Percentiles rank a stretch among this genome's conserved stretches.
Evolutionary conservation across 164 flowering plant species (phyloP).

Genomic region (Chimonanthus praecox): DNA sequence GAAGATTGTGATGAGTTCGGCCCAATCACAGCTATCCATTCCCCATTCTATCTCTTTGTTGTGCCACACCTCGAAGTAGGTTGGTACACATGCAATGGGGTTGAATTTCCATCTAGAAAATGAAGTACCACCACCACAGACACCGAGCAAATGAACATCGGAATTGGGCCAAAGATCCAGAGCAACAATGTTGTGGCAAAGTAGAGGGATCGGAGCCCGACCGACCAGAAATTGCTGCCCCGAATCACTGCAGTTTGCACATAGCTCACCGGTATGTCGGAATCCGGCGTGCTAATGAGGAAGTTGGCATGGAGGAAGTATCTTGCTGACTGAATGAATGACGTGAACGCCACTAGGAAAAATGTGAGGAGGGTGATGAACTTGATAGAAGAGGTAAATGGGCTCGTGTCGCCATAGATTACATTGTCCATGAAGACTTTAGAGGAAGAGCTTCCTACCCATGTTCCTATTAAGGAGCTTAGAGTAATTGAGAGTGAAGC

Average conservation of each 20-base stretch:
- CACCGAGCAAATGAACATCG: conserved; percentile 41
- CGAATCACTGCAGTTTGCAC: conserved; percentile 41
- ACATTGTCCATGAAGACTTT: conserved; percentile 27
- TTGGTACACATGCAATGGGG: conserved; percentile 24
- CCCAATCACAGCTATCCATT: not conserved
- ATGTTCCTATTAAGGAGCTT: conserved; percentile 63
- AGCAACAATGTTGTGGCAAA: conserved; percentile 39
- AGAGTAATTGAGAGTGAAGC: conserved; percentile 44
- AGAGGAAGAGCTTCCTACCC: conserved; percentile 42
- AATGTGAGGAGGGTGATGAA: conserved; percentile 43
- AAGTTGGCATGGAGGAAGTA: conserved; percentile 50
- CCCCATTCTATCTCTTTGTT: not conserved
- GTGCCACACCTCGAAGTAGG: not conserved
- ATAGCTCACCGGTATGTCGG: conserved; percentile 35
- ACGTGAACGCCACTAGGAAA: conserved; percentile 52
- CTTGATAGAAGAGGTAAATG: conserved; percentile 37
- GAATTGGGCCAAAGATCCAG: conserved; percentile 63
- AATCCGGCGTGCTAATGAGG: conserved; percentile 52
- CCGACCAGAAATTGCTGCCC: conserved; percentile 46
- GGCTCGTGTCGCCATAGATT: conserved; percentile 48
- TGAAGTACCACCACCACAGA: conserved; percentile 29
- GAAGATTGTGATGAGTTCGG: not conserved
- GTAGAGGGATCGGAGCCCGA: conserved; percentile 52
- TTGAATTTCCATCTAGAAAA: conserved; percentile 35
- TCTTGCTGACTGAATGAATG: conserved; percentile 49